phyloP scores from a whole-genome alignment of 2,329 filamentous ascomycete species.

The Scytalidium lignicola region DNA sequence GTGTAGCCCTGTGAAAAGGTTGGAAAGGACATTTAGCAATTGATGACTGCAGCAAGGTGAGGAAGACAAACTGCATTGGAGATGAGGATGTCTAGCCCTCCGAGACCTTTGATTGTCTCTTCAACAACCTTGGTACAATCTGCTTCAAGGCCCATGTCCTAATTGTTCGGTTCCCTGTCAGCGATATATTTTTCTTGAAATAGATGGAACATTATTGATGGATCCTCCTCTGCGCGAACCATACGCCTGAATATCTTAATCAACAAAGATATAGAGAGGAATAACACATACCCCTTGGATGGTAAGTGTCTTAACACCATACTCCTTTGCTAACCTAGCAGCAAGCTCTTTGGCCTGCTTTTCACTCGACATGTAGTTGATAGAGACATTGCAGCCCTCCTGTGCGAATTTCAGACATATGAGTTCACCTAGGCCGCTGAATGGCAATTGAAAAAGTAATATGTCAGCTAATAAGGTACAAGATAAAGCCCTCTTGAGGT shows the following conservation, averaged over 20 bases:
- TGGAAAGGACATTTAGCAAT: not conserved
- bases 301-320: constrained; percentile 47
- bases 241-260: not conserved
- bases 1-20: constrained; percentile 20
- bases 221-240: not conserved
- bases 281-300: constrained; percentile 47
- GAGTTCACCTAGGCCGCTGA: constrained; percentile 57
- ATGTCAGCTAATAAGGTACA: not conserved
- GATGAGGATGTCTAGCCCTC: constrained; percentile 60
- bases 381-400: constrained; percentile 57
- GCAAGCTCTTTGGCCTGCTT: constrained; percentile 51
- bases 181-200: not conserved
- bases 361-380: constrained; percentile 58
- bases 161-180: not conserved
- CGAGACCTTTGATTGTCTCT: constrained; percentile 48
- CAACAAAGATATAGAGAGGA: not conserved
- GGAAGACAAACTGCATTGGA: constrained; percentile 51
- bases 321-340: constrained; percentile 40
- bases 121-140: constrained; percentile 50
- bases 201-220: not conserved
- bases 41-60: constrained; percentile 1
- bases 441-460: not conserved
- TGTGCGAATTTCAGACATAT: constrained; percentile 57
- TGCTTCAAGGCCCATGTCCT: constrained; percentile 52
- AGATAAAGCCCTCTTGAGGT: too few species aligned